Base-by-base conservation (phyloP, 139 green algal species). In the Tetradesmus obliquus region DNA sequence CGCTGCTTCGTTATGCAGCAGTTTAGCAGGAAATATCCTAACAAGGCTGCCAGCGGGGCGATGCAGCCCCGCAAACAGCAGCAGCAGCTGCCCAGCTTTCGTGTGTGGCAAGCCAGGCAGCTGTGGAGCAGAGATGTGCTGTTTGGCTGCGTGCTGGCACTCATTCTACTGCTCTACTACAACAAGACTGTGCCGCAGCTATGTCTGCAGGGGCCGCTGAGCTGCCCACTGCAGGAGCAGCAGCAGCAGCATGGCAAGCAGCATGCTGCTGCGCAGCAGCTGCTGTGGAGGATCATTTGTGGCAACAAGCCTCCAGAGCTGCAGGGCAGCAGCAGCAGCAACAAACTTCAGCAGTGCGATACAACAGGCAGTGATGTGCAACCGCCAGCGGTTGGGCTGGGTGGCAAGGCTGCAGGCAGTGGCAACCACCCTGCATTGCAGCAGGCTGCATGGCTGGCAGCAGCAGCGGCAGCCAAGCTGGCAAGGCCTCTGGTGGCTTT, bases 61-160 rank as follows among this genome's bases (percentile, higher is more conserved):
- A 13, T 3, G 10, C 60, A 15, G 60, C 60, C 60, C 20, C 24
- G 74, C 19, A 82, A 54, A 20, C 74, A 53, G 74, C 74, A 53
- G 24, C 24, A 71, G 54, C 82, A 86, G 9, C 3, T 69, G 3
- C 53, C 53, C 10, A 71, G 53, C 17, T 86, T 86, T 22, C 9
- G 10, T 15, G 54, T 45, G 15, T 86, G 82, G 82, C 82, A 86
- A 71, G 82, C 82, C 13, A 71, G 82, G 54, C 82, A 86, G 54
- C 82, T 86, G 4, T 55, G 58, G 12, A n/a, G 82, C 20, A 20
- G 82, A 51, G 82, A 86, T 54, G 7, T 86, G 13, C 53, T 57
- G 24, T 86, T 86, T 17, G 54, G 53, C n/a, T 1, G 32, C 2
- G 58, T 86, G 20, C 9, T 86, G 8, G 58, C 60, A 19, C 20